Evolutionary conservation across 2,329 filamentous ascomycete genomes (phyloP), one percentile per base, ranked within the genome.

Genomic region (Biscogniauxia marginata): DNA sequence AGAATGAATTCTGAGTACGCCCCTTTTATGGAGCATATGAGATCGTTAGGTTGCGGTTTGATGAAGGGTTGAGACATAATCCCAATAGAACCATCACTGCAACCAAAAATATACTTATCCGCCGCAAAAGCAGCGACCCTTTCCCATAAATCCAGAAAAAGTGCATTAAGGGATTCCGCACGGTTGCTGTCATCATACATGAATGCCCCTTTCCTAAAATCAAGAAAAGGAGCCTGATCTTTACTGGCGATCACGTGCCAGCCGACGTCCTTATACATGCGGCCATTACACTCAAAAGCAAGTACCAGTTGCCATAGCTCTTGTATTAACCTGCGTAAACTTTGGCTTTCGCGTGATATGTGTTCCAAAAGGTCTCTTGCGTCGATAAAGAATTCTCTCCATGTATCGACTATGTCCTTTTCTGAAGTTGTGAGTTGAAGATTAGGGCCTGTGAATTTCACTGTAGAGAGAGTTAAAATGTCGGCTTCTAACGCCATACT

Each of bases 21-120:
- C 4, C 58, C 58, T 7, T 49, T 58, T 1, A 60, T 56, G 9
- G 55, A 52, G 46, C 53, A 58, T 34, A 60, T 44, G 11, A 52
- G n/a, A 23, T 60, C 58, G 7, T 39, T 48, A 18, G 25, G 13
- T 3, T 23, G 5, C 2, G 58, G 58, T 20, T 20, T 13, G 1
- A 54, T 21, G 9, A 21, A 11, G 3, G 23, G 22, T 30, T 60
- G 58, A 5, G 45, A 23, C 44, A 60, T 57, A 16, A 60, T 54
- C 4, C 58, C 58, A 7, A 60, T 45, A 2, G 55, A 58, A 13
- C 25, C 45, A 21, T 60, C 58, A 4, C 1, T 9, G 7, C 48
- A 47, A 1, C 49, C 44, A 43, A 60, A 58, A 1, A 60, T 5
- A 22, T 30, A 46, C 21, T 47, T 58, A 3, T 24, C 30, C 0